Percentiles rank a stretch among this genome's conserved stretches.
Evolutionary conservation across 495 filamentous ascomycete genomes (phyloP).

Genomic region (Ramalina peruviana): DNA sequence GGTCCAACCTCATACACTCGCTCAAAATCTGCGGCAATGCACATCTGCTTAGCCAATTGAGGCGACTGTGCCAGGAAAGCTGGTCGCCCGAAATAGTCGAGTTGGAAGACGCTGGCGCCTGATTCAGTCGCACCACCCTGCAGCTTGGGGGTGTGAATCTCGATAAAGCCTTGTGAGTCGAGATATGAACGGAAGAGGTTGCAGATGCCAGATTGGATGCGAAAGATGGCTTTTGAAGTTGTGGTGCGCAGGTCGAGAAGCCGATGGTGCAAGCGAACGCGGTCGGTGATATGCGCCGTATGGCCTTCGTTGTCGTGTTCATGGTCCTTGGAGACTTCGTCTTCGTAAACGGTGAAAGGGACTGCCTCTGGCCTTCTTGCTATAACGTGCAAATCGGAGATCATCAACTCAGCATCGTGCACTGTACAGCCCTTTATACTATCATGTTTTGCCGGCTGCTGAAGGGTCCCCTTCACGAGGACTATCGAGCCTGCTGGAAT

Average conservation of each 20-base stretch:
- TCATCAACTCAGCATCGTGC: slow-evolving; percentile 39
- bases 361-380: slow-evolving; percentile 40
- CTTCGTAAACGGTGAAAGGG: slow-evolving; percentile 51
- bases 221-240: slow-evolving; percentile 78
- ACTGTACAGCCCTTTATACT: slow-evolving; percentile 42
- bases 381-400: slow-evolving; percentile 39
- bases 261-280: slow-evolving; percentile 67
- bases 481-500: slow-evolving; percentile 55
- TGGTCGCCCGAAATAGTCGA: slow-evolving; percentile 71
- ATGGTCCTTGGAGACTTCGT: slow-evolving; percentile 31
- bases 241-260: slow-evolving; percentile 78
- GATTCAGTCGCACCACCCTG: slow-evolving; percentile 84
- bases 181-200: slow-evolving; percentile 68
- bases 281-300: slow-evolving; percentile 45
- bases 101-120: slow-evolving; percentile 78
- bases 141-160: slow-evolving; percentile 80
- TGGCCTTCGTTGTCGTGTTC: slow-evolving; percentile 29
- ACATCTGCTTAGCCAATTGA: slow-evolving; percentile 90
- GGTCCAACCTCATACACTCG: slow-evolving; percentile 80
- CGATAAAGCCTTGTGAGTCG: slow-evolving; percentile 57
- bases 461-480: slow-evolving; percentile 48
- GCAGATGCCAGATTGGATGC: slow-evolving; percentile 56
- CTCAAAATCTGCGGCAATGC: slow-evolving; percentile 76
- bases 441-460: slow-evolving; percentile 34
- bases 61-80: slow-evolving; percentile 83